Conservation (phyloP, 1,139 yeast species). For the Ogataea hybrid region DNA sequence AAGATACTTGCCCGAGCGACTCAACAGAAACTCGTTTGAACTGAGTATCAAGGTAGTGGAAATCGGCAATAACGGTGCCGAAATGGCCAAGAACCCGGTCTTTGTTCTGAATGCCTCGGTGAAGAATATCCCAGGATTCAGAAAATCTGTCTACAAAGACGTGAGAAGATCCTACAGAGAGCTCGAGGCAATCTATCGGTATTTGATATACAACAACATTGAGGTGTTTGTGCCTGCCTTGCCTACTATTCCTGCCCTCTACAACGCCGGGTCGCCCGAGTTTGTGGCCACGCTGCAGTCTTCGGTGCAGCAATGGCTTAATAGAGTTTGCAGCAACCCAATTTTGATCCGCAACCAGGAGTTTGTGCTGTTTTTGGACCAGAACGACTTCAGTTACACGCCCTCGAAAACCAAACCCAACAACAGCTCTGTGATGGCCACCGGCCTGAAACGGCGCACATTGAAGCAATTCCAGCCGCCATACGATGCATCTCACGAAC, state of each 20-base stretch:
- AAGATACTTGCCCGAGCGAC: constrained; percentile 51
- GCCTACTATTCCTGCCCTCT: constrained; percentile 72
- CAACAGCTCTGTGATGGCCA: constrained; percentile 49
- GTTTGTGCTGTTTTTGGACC: constrained; percentile 78
- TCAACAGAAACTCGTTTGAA: constrained; percentile 29
- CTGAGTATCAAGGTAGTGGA: constrained; percentile 42
- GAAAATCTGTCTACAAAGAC: constrained; percentile 69
- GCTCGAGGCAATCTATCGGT: constrained; percentile 71
- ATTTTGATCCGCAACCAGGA: constrained; percentile 84
- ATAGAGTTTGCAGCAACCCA: constrained; percentile 71
- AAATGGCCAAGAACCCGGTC: constrained; percentile 43
- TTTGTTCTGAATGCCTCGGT: constrained; percentile 45
- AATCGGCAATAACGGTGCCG: constrained; percentile 45
- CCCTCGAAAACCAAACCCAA: constrained; percentile 54
- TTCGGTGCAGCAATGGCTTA: constrained; percentile 84
- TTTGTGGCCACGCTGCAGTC: constrained; percentile 57
- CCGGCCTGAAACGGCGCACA: constrained; percentile 85
- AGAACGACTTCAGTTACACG: constrained; percentile 68
- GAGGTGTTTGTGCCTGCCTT: constrained; percentile 93
- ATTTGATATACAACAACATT: constrained; percentile 73
- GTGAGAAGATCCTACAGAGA: constrained; percentile 82
- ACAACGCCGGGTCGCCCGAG: constrained; percentile 81
- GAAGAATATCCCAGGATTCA: constrained; percentile 60
- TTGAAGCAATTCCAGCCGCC: constrained; percentile 91
- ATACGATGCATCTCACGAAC: constrained; percentile 76